Evolutionary conservation across 768 basidiomycete genomes (phyloP), one percentile per base, ranked within the genome.

Genomic region (Kwoniella europaea): DNA sequence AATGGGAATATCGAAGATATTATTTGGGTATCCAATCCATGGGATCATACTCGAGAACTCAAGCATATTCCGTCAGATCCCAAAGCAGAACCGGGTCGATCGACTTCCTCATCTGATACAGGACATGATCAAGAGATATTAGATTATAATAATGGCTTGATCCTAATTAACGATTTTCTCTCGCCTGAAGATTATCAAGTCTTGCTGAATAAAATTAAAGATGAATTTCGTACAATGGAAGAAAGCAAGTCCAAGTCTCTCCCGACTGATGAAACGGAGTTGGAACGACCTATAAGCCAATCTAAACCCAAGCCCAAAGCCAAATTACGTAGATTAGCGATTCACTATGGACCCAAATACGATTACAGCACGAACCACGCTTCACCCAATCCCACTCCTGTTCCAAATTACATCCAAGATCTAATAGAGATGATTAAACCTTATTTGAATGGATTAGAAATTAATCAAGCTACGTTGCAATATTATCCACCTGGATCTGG

Each of bases 331-430:
- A 4, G 59, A 61, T 10, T 16, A 44, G 59, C 59, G 18, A 61
- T 61, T 7, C 59, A 61, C 22, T 61, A 61, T 22, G 59, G 59
- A 42, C 59, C 59, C 18, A 61, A 61, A 61, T 61, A 61, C 22
- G 59, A 61, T 22, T 61, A 61, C 42, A 61, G 16, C 4, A 61
- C 59, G 2, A 61, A 61, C 22, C 59, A 61, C 20, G 59, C 59
- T 10, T 43, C 41, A 2, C 42, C 42, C 15, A 61, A 61, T 43
- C 20, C 59, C 4, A 61, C 20, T 10, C 59, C 59, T 22, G 42
- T 43, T n/a, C 59, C 59, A 12, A 12, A 42, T n/a, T 61, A 61
- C 42, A 61, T 61, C 18, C 41, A 61, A 61, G 4, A 61, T 43
- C 13, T 61, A 2, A 61, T 61, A 12, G 27, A 61, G n/a, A 7